These are phyloP conservation scores for Candida montana DNA, from an alignment of 805 yeast genomes.

Conservation along the genomic window DNA sequence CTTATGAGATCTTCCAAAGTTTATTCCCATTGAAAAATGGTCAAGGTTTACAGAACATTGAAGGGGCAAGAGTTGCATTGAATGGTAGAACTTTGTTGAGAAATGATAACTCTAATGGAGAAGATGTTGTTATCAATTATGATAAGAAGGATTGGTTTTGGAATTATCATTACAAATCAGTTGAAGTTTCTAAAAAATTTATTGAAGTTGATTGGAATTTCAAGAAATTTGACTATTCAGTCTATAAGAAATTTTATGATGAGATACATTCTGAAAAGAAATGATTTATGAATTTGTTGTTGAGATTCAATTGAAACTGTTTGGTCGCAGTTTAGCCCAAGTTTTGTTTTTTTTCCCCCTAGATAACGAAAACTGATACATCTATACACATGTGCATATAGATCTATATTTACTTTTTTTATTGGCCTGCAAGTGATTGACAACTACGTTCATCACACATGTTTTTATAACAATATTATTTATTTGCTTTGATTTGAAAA, in stretches of 20 bases:
- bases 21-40: slow-evolving; percentile 57
- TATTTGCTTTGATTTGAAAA: not conserved
- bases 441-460: not conserved
- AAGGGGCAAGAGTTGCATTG: slow-evolving; percentile 10
- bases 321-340: too few relatives aligned
- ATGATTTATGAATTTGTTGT: not conserved
- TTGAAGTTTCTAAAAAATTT: slow-evolving; percentile 55
- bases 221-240: slow-evolving; percentile 46
- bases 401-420: too few relatives aligned
- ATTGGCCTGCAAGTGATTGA: too few relatives aligned
- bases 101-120: slow-evolving; percentile 7
- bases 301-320: too few relatives aligned
- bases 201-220: slow-evolving; percentile 60
- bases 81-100: slow-evolving; percentile 7
- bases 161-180: slow-evolving; percentile 47
- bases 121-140: slow-evolving; percentile 32
- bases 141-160: slow-evolving; percentile 38
- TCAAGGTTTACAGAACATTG: slow-evolving; percentile 21
- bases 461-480: not conserved
- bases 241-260: slow-evolving; percentile 36
- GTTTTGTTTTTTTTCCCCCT: too few relatives aligned
- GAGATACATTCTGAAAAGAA: slow-evolving; percentile 19
- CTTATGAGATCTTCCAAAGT: slow-evolving; percentile 84
- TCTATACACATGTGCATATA: too few relatives aligned
- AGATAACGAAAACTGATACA: too few relatives aligned